Evolutionary conservation across 164 flowering plant species (phyloP).

Genomic region (Piper betle): DNA sequence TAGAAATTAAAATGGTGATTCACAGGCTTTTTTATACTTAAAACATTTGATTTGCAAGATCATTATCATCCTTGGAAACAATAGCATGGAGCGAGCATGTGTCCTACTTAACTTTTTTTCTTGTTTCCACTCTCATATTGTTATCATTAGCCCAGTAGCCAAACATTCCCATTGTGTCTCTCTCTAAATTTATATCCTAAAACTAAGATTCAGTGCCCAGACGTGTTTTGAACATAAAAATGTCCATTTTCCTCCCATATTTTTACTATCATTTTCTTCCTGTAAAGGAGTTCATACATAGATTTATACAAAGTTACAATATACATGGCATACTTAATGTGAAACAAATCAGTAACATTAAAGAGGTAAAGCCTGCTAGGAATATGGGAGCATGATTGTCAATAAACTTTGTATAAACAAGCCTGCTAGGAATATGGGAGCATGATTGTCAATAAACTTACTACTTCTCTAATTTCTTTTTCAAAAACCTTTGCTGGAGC

Average conservation of each 20-base stretch:
- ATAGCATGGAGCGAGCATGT: no score
- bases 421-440: not conserved
- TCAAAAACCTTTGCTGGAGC: constrained; percentile 78
- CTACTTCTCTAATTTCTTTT: constrained; percentile 86
- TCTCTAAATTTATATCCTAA: not conserved
- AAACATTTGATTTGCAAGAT: not conserved
- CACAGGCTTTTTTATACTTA: not conserved
- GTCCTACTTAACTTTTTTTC: no score
- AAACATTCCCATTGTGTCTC: not conserved
- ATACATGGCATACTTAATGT: no score
- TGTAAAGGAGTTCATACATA: no score
- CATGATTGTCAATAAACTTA: constrained; percentile 18
- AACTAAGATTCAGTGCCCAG: not conserved
- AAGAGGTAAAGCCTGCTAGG: no score
- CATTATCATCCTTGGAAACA: not conserved
- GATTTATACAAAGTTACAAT: no score
- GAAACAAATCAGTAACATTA: no score
- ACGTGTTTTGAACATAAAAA: not conserved
- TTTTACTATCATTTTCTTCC: no score
- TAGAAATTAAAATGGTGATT: no score
- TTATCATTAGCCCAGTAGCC: no score
- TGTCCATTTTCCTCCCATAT: not conserved
- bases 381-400: not conserved
- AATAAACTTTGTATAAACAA: constrained; percentile 19
- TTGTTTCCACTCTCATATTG: no score